Evolutionary conservation across 495 filamentous ascomycete genomes (phyloP), one percentile per base, ranked within the genome.

Genomic region (Tetracladium setigerum): DNA sequence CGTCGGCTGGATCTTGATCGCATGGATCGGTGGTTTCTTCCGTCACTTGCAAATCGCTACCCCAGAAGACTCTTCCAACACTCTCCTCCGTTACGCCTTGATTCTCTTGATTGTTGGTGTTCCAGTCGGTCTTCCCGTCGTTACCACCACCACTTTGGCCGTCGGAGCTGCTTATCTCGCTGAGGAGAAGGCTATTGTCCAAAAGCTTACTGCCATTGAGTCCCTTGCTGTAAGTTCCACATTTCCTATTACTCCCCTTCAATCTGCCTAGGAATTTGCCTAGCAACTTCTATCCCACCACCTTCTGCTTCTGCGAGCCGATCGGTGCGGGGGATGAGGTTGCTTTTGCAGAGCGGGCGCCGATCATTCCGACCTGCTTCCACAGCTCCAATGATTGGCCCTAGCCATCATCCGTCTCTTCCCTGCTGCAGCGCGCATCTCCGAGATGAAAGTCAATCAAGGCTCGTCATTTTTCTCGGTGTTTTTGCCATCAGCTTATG

Each of bases 11-110:
- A 84, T 85, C 67, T 67, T 86, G 54, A 64, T 74, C 53, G 74
- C 82, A 57, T 86, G 82, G 82, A 82, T 85, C 53, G 82, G 82
- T 66, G 82, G 79, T 60, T 86, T 86, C 75, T 86, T 76, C 79
- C 81, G 78, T 64, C 73, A 83, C 64, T 54, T 85, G 55, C 71
- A 71, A 55, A 76, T 86, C 57, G 81, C 82, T 46, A 83, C 79
- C 49, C 78, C 82, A 16, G 68, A 79, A 54, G 1, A 58, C 30
- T 71, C 67, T 65, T 78, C 69, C 55, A 56, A 59, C 50, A 74
- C 63, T 53, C 59, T 86, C 50, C 80, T 86, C 44, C 73, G 76
- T 58, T 85, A 79, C 64, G 78, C 75, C 48, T 63, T 84, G 59
- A 82, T 83, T 62, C 70, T 86, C 39, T 72, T 83, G 49, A 82